Base-by-base conservation (phyloP, 805 yeast species). In the Candida corydali region DNA sequence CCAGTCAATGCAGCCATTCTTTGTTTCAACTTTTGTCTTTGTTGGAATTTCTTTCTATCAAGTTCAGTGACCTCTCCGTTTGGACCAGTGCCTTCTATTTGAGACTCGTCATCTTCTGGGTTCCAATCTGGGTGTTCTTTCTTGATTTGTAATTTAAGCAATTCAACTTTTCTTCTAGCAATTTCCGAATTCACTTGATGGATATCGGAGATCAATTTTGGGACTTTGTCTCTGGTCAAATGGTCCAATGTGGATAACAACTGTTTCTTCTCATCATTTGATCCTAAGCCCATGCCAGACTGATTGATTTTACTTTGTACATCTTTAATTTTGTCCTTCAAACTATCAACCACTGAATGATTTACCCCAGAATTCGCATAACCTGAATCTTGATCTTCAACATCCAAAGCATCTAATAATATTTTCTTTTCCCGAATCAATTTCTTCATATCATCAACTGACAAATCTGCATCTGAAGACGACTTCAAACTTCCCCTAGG, bases 1-100 rank as follows among this genome's bases (percentile, higher is more conserved):
- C 96, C 96, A 0, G 97, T 89, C 50, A 91, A 73, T 3, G 91
- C 86, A 19, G 96, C 95, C 95, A 91, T 88, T 47, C 95, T 75
- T 34, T 89, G 85, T 44, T 80, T 79, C 48, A 93, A 68, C 39
- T 80, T 63, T 27, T 91, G 94, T 52, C 84, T 82, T 28, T 86
- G 80, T 47, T 75, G 81, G 26, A 91, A 93, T 49, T 84, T 83
- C 44, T 84, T 75, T 41, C 84, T 75, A 54, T 89, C 97, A 10
- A 78, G 61, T 17, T 86, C 96, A 3, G 97, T 89, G 7, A 87
- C 75, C 41, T 78, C 78, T 20, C 97, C 97, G 51, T 82, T 78
- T 32, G 87, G 82, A 6, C 97, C 98, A 5, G 93, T 76, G 4
- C 96, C 97, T 18, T 70, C 67, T 33, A 82, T 71, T 10, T 63